Base-by-base conservation (phyloP, 495 filamentous ascomycete genomes). In the Penicillium verhagenii region DNA sequence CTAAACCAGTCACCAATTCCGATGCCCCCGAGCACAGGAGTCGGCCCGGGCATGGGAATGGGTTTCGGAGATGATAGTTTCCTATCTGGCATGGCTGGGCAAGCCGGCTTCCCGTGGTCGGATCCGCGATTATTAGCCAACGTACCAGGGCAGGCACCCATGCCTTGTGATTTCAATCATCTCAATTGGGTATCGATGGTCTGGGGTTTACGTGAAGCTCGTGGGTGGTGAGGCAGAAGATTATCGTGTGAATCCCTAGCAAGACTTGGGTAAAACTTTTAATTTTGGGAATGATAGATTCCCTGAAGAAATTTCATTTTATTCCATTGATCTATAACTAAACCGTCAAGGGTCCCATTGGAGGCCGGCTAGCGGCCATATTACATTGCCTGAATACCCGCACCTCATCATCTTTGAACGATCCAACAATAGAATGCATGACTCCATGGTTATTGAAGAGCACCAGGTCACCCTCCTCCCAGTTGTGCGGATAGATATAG, bases 381-480 rank as follows among this genome's bases (percentile, higher is more conserved):
- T 89, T 89, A 69, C 85, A 89, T 74, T 89, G 86, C 52, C 85
- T 72, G 56, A 89, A 89, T 53, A 90, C 54, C 29, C 86, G 66
- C 21, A 87, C 79, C 69, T 89, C 86, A 29, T 84, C 82, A 33
- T 82, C 76, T 35, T 73, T 77, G 66, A 90, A 89, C 7, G 84
- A 83, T 2, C 85, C 87, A 1, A 88, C 86, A 48, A 89, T 86
- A 5, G 80, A 80, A 69, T 90, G 86, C 57, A 89, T 60, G 33
- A 87, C 77, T 5, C 85, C 86, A 21, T 85, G 81, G 57, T 88
- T 88, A 60, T 89, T 83, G 64, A 89, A 89, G 21, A 89, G 69
- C 10, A 88, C 86, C 40, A 86, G 69, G 59, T 87, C 85, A 3
- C 86, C 86, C 67, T 87, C 83, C 56, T 82, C 74, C 85, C 86